phyloP scores from a whole-genome alignment of 106 monocot species.

The Dactylorhiza incarnata region DNA sequence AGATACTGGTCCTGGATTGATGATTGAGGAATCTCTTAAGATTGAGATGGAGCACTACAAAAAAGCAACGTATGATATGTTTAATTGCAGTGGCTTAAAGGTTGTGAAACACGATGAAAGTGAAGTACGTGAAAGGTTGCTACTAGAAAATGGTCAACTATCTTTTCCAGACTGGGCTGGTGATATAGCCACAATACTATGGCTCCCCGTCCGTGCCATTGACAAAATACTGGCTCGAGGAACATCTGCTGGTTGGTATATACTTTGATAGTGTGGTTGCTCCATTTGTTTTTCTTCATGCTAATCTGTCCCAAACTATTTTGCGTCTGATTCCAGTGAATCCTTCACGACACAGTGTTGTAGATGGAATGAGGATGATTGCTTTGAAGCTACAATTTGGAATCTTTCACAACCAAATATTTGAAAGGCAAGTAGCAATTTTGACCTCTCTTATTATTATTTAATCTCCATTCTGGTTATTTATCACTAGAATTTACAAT shows the following conservation, averaged over 20 bases:
- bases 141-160: slow-evolving; percentile 56
- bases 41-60: slow-evolving; percentile 71
- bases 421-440: slow-evolving; percentile 55
- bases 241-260: slow-evolving; percentile 62
- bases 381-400: slow-evolving; percentile 96
- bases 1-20: slow-evolving; percentile 82
- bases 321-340: slow-evolving; percentile 29
- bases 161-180: slow-evolving; percentile 87
- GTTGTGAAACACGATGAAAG: slow-evolving; percentile 4
- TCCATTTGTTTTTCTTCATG: neutral
- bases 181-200: slow-evolving; percentile 53
- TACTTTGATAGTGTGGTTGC: neutral
- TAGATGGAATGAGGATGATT: slow-evolving; percentile 98
- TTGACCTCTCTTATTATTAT: neutral
- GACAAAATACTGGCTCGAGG: slow-evolving; percentile 68
- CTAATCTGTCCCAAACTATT: neutral
- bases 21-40: slow-evolving; percentile 57
- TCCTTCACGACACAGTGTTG: slow-evolving; percentile 62
- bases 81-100: slow-evolving; percentile 10
- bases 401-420: slow-evolving; percentile 75
- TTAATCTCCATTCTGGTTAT: neutral
- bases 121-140: slow-evolving; percentile 23
- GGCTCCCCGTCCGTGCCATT: slow-evolving; percentile 91
- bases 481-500: neutral
- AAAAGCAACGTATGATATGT: slow-evolving; percentile 10